These are phyloP conservation scores for Cercophora scortea DNA, from an alignment of 495 filamentous ascomycete genomes.

Conservation along the genomic window DNA sequence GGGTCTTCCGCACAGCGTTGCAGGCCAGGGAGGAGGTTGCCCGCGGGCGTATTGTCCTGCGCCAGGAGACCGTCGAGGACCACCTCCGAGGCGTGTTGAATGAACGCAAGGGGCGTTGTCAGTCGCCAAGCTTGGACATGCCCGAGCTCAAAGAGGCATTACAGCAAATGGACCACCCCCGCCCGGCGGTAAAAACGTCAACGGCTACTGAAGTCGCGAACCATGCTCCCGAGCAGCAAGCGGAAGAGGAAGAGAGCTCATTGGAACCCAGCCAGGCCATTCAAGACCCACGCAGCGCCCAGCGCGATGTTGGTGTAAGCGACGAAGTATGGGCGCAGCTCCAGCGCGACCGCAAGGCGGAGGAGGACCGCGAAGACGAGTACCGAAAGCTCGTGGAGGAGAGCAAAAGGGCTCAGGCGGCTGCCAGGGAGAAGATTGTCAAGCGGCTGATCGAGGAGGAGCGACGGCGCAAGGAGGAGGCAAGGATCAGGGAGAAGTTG, in stretches of 20 bases:
- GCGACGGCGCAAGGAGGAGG: conserved; percentile 28
- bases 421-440: conserved; percentile 19
- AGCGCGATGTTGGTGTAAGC: conserved; percentile 49
- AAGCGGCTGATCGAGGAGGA: conserved; percentile 22
- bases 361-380: conserved; percentile 22
- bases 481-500: conserved; percentile 35
- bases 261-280: neutral
- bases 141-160: neutral
- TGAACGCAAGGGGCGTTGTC: conserved; percentile 23
- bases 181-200: neutral
- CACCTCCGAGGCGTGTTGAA: conserved; percentile 37
- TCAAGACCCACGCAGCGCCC: neutral
- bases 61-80: conserved; percentile 25
- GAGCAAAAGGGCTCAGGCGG: conserved; percentile 12
- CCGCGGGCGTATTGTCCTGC: conserved; percentile 11
- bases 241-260: neutral
- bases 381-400: conserved; percentile 16
- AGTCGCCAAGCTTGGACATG: neutral
- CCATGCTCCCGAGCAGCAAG: neutral
- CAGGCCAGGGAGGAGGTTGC: conserved; percentile 17
- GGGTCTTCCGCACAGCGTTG: conserved; percentile 40
- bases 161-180: neutral
- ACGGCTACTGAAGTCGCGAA: neutral
- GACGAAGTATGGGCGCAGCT: conserved; percentile 57
- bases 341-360: conserved; percentile 35